Percentiles rank a stretch among this genome's conserved stretches.
These are phyloP conservation scores for Hypoxylon rickii DNA, from an alignment of 495 filamentous ascomycete genomes.

Conservation along the genomic window DNA sequence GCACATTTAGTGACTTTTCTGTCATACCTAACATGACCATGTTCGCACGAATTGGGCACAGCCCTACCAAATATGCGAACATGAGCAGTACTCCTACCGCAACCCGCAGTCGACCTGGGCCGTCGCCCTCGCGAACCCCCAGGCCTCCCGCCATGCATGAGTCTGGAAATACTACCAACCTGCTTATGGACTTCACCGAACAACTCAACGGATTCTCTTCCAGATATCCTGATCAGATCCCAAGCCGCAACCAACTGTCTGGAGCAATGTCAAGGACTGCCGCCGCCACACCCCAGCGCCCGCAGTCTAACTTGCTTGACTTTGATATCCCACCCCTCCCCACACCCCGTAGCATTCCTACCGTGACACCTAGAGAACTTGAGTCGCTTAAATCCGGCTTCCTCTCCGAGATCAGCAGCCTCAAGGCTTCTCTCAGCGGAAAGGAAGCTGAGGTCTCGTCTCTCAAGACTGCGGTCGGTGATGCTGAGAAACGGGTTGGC, in stretches of 20 bases:
- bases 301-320: slow-evolving; percentile 72
- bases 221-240: slow-evolving; percentile 48
- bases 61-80: slow-evolving; percentile 50
- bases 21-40: slow-evolving; percentile 87
- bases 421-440: slow-evolving; percentile 85
- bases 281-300: slow-evolving; percentile 45
- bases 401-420: slow-evolving; percentile 84
- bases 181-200: slow-evolving; percentile 85
- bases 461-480: slow-evolving; percentile 81
- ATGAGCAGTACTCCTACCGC: slow-evolving; percentile 36
- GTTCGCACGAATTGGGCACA: slow-evolving; percentile 71
- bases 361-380: slow-evolving; percentile 87
- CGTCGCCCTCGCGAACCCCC: slow-evolving; percentile 65
- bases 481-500: slow-evolving; percentile 90
- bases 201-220: slow-evolving; percentile 60
- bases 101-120: slow-evolving; percentile 15
- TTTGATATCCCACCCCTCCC: slow-evolving; percentile 90
- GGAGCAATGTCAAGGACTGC: slow-evolving; percentile 11
- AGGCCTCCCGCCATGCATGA: slow-evolving; percentile 35
- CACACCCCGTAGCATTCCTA: slow-evolving; percentile 88
- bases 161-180: slow-evolving; percentile 66
- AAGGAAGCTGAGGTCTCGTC: slow-evolving; percentile 87
- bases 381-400: slow-evolving; percentile 89
- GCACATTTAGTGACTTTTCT: slow-evolving; percentile 82
- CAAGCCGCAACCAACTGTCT: slow-evolving; percentile 17